Base-by-base conservation (phyloP, 1,284 basidiomycete species). In the Schizophyllum commune region DNA sequence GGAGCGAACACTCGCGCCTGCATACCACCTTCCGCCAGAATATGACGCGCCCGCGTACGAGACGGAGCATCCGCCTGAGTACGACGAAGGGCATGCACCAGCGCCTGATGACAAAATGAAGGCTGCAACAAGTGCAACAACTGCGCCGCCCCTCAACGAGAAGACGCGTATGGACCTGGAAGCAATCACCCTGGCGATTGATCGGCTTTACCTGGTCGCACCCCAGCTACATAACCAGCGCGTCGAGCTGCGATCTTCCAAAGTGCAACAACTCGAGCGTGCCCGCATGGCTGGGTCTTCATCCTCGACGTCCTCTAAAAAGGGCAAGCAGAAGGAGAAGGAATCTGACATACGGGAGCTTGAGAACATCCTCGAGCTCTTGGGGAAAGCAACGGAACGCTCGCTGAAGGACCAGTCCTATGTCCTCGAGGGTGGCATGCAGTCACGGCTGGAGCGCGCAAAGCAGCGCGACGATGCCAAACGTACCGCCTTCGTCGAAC, bases 211-310 rank as follows among this genome's bases (percentile, higher is more conserved):
- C 70, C 72, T 83, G 15, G 87, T 89, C 32, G 86, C 91, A 1
- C 94, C 94, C 0, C 92, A 94, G 71, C 73, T 96, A 52, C 84
- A 89, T 62, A 88, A 92, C 68, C 94, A 96, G 71, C 84, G 94
- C 0, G 91, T 91, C 11, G 92, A 94, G 69, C 79, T 94, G 59
- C 86, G 88, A 65, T 78, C 79, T 21, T 75, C 81, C 22, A 91
- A 91, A 70, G 67, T 84, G 17, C 79, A 80, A 11, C 78, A 88
- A 70, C 81, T 89, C 79, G 84, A 89, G 71, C 78, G 77, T 54
- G 89, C 88, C 2, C 71, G 81, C 39, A 73, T 67, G 39, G 72
- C 75, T 58, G 77, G 74, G 52, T 64, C 56, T 58, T 60, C 47
- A n/a, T 11, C 11, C 11, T 39, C 64, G 65, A 63, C 61, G 56